Evolutionary conservation across 192 early-diverging fungal species (phyloP).

Genomic region (Lunasporangiospora selenospora): DNA sequence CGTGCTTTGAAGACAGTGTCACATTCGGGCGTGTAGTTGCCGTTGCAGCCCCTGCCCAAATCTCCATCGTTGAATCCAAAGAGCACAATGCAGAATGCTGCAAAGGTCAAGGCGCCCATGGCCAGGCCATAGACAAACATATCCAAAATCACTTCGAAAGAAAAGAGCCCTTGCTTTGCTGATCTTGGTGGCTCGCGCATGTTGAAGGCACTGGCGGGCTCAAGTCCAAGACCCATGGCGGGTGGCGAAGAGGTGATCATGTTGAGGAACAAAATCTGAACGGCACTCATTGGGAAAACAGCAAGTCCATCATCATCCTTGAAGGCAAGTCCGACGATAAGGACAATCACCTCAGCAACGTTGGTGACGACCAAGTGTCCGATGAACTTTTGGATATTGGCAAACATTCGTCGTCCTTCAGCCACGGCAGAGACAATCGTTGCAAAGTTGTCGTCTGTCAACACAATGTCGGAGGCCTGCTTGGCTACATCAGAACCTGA

Average conservation of each 20-base stretch:
- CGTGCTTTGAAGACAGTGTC: slow-evolving; percentile 79
- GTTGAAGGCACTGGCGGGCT: slow-evolving; percentile 81
- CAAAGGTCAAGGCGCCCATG: slow-evolving; percentile 71
- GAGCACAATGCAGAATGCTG: slow-evolving; percentile 67
- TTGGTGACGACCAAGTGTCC: slow-evolving; percentile 93
- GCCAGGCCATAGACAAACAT: slow-evolving; percentile 75
- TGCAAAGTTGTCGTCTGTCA: slow-evolving; percentile 94
- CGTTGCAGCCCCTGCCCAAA: slow-evolving; percentile 62
- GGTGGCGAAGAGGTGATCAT: slow-evolving; percentile 97
- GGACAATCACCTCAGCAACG: slow-evolving; percentile 91
- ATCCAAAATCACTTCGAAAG: slow-evolving; percentile 59
- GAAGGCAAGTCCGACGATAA: slow-evolving; percentile 74
- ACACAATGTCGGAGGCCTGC: slow-evolving; percentile 96
- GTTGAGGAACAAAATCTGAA: slow-evolving; percentile 96
- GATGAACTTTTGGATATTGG: slow-evolving; percentile 98
- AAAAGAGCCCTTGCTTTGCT: slow-evolving; percentile 74
- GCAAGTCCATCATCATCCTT: too few relatives aligned
- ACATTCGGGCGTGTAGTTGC: slow-evolving; percentile 44
- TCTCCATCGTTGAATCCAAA: slow-evolving; percentile 68
- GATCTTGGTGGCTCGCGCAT: slow-evolving; percentile 85
- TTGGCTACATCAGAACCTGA: slow-evolving; percentile 97
- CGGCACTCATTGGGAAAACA: slow-evolving; percentile 83
- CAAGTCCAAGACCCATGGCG: slow-evolving; percentile 91
- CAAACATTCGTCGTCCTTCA: slow-evolving; percentile 94
- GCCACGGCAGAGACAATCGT: slow-evolving; percentile 91